Evolutionary conservation across 106 monocot genomes (phyloP).

Genomic region (Phalaenopsis equestris): DNA sequence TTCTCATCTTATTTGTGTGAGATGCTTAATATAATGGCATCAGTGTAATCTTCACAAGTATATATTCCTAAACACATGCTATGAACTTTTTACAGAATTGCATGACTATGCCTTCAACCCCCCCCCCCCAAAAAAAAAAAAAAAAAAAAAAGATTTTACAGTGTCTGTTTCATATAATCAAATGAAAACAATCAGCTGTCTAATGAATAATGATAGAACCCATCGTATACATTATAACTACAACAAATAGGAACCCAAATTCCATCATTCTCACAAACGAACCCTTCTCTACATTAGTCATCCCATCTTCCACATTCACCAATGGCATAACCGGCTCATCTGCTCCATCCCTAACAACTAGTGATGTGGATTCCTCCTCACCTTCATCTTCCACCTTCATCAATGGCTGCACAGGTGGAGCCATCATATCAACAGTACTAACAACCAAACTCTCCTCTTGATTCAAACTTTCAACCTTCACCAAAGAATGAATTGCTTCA

Average conservation of each 20-base stretch:
- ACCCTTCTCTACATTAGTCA: not conserved
- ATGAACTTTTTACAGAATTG: not conserved
- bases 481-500: not conserved
- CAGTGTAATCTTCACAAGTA: not conserved
- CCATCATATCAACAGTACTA: not conserved
- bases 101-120: not conserved
- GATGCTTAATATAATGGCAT: no score
- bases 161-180: not conserved
- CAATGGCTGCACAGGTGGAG: slow-evolving; percentile 1
- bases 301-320: slow-evolving; percentile 1
- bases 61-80: not conserved
- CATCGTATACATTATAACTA: not conserved
- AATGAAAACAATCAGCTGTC: not conserved
- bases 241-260: not conserved
- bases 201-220: slow-evolving; percentile 3
- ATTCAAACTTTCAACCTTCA: not conserved
- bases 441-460: not conserved
- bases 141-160: not conserved
- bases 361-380: not conserved
- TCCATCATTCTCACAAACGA: not conserved
- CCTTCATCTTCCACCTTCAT: slow-evolving; percentile 1
- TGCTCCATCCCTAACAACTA: not conserved
- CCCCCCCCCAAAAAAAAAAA: not conserved
- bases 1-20: no score
- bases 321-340: slow-evolving; percentile 1